A percentile compares a stretch with the other conserved stretches of the same genome.
Evolutionary conservation across 768 basidiomycete species (phyloP).

Genomic region (Pseudohyphozyma bogoriensis): DNA sequence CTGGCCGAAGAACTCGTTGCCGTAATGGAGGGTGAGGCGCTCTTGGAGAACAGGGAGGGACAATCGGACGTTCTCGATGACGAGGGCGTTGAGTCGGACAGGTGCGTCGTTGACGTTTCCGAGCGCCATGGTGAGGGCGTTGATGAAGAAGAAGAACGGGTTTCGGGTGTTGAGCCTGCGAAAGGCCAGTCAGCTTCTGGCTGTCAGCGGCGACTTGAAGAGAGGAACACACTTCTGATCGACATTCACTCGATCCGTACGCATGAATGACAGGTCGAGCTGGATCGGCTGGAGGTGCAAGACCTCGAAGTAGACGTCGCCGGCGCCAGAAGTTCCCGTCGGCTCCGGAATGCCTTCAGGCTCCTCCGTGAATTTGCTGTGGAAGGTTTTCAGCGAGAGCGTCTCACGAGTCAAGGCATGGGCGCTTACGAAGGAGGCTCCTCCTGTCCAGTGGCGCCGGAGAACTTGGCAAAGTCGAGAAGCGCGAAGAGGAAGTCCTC

Average conservation of each 20-base stretch:
- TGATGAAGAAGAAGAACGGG: constrained; percentile 82
- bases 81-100: constrained; percentile 83
- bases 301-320: constrained; percentile 88
- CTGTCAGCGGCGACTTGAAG: background rate
- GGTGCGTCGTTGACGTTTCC: constrained; percentile 96
- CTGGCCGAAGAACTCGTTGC: constrained; percentile 84
- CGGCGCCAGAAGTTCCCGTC: constrained; percentile 37
- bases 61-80: constrained; percentile 86
- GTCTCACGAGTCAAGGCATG: background rate
- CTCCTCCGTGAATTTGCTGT: constrained; percentile 42
- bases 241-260: constrained; percentile 82
- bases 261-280: constrained; percentile 89
- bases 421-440: constrained; percentile 38
- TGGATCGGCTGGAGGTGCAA: constrained; percentile 89
- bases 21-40: constrained; percentile 81
- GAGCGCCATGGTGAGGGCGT: constrained; percentile 90
- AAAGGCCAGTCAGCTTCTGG: background rate
- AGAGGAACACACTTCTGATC: constrained; percentile 67
- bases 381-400: background rate
- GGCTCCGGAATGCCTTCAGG: constrained; percentile 53
- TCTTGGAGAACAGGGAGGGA: constrained; percentile 71
- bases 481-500: constrained; percentile 90
- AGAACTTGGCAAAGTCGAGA: constrained; percentile 82
- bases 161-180: constrained; percentile 49
- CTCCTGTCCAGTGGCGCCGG: constrained; percentile 82